A percentile compares a stretch with the other conserved stretches of the same genome.
These are phyloP conservation scores for Ogataea degrootiae DNA, from an alignment of 805 yeast genomes.

Conservation along the genomic window DNA sequence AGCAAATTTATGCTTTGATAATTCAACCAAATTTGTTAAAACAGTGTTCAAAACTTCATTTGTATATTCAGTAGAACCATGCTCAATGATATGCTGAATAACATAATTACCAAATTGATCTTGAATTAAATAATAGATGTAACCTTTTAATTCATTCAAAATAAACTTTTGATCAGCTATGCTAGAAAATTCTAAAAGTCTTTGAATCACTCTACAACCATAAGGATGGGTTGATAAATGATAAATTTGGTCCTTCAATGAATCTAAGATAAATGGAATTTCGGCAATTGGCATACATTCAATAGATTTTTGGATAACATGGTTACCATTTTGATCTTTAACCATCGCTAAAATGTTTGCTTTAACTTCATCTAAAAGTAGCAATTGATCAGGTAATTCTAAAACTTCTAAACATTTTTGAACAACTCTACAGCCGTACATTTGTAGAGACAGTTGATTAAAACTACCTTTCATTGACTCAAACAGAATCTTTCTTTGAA, in stretches of 20 bases:
- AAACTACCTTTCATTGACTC: slow-evolving; percentile 72
- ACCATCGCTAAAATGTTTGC: slow-evolving; percentile 58
- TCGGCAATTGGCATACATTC: slow-evolving; percentile 73
- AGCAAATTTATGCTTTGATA: slow-evolving; percentile 96
- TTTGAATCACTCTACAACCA: slow-evolving; percentile 95
- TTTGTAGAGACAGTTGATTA: slow-evolving; percentile 74
- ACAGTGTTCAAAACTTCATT: slow-evolving; percentile 60
- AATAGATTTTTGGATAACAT: slow-evolving; percentile 92
- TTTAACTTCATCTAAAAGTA: slow-evolving; percentile 65
- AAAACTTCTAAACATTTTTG: slow-evolving; percentile 86
- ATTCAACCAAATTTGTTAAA: slow-evolving; percentile 54
- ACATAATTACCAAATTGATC: slow-evolving; percentile 98
- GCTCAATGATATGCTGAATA: slow-evolving; percentile 89
- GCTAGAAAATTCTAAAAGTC: slow-evolving; percentile 77
- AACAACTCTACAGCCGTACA: slow-evolving; percentile 98
- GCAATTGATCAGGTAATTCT: slow-evolving; percentile 56
- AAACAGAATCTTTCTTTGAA: slow-evolving; percentile 66
- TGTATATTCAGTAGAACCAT: slow-evolving; percentile 63
- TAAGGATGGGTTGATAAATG: slow-evolving; percentile 92
- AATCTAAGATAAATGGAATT: slow-evolving; percentile 67
- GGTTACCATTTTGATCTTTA: slow-evolving; percentile 97
- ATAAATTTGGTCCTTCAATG: slow-evolving; percentile 67
- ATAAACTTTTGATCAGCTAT: slow-evolving; percentile 61
- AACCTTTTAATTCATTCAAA: slow-evolving; percentile 65
- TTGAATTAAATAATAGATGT: slow-evolving; percentile 72